Conservation (phyloP, 768 basidiomycete genomes). For the Fomitopsis serialis region DNA sequence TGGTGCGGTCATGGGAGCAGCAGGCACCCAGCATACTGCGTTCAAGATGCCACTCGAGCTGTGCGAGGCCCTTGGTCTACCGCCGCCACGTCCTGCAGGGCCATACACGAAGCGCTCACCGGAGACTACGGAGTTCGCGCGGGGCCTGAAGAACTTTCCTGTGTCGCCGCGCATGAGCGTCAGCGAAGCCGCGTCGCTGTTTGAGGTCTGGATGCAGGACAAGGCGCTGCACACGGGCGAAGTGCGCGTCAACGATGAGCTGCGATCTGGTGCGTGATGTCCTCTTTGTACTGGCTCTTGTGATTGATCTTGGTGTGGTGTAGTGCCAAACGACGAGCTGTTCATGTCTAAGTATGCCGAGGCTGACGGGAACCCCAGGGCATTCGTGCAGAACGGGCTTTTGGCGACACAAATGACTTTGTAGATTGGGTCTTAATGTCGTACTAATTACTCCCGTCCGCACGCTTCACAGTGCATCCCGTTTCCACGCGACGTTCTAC, state of each 20-base stretch:
- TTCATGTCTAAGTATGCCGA: slow-evolving; percentile 79
- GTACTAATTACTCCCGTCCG: not conserved
- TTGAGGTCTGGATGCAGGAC: slow-evolving; percentile 71
- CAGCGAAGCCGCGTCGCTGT: slow-evolving; percentile 67
- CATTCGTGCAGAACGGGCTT: slow-evolving; percentile 51
- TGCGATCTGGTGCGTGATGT: slow-evolving; percentile 31
- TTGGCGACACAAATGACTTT: slow-evolving; percentile 6
- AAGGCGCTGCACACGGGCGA: slow-evolving; percentile 52
- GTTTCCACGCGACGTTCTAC: no score
- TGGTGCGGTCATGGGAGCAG: slow-evolving; percentile 69
- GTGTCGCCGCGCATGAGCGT: slow-evolving; percentile 57
- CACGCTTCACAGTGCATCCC: not conserved
- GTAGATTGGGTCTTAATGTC: not conserved
- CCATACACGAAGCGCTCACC: slow-evolving; percentile 53
- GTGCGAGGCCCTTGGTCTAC: slow-evolving; percentile 49
- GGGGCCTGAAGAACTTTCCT: slow-evolving; percentile 44
- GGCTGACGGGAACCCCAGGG: slow-evolving; percentile 71
- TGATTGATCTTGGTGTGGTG: not conserved
- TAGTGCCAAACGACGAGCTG: slow-evolving; percentile 54
- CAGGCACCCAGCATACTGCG: slow-evolving; percentile 54
- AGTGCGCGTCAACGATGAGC: slow-evolving; percentile 61
- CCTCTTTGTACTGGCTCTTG: not conserved
- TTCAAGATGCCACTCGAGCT: slow-evolving; percentile 62
- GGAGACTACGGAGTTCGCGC: slow-evolving; percentile 45
- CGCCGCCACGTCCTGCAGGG: slow-evolving; percentile 35